Evolutionary conservation across 2,329 filamentous ascomycete genomes (phyloP), one percentile per base, ranked within the genome.

Genomic region (Colletotrichum magnum): DNA sequence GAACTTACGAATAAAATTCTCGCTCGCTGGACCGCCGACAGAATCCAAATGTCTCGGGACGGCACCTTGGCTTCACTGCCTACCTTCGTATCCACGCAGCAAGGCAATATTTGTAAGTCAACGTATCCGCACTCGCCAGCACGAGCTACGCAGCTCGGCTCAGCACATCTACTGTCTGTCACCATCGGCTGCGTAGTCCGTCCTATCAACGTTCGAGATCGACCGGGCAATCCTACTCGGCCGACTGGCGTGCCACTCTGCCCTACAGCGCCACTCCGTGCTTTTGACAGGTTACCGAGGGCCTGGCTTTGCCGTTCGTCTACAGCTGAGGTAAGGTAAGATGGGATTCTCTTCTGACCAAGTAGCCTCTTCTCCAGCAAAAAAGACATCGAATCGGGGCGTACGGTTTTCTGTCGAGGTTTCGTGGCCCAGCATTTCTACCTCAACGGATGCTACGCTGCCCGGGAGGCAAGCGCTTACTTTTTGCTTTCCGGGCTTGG

Each of bases 1-100:
- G 39, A 5, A 47, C 15, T 21, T 41, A 28, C 51, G 24, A 63
- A 18, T 39, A 12, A 13, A 21, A 43, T 15, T 1, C 41, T 43
- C 10, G 16, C 13, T n/a, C 13, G 7, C 45, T 48, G 45, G 58
- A 50, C 32, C 43, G 51, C 60, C 12, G 16, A n/a, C 45, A 52
- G 36, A 43, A 26, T 32, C 64, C 58, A 21, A 41, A 68, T 68
- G 64, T 68, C 64, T 63, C 45, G 52, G 36, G 45, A 45, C 58
- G 47, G 18, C 47, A n/a, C 59, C 50, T 50, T 54, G 50, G n/a
- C 39, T 39, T 54, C 16, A 16, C 50, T 45, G 59, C 59, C 50
- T 47, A 24, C 36, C 32, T 12, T 16, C 50, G 45, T 28, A 24
- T 26, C 26, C 10, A 54, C 16, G 50, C 50, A 62, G 18, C 28